Evolutionary conservation across 2,329 filamentous ascomycete species (phyloP).

Genomic region (Epichloe brachyelytri): DNA sequence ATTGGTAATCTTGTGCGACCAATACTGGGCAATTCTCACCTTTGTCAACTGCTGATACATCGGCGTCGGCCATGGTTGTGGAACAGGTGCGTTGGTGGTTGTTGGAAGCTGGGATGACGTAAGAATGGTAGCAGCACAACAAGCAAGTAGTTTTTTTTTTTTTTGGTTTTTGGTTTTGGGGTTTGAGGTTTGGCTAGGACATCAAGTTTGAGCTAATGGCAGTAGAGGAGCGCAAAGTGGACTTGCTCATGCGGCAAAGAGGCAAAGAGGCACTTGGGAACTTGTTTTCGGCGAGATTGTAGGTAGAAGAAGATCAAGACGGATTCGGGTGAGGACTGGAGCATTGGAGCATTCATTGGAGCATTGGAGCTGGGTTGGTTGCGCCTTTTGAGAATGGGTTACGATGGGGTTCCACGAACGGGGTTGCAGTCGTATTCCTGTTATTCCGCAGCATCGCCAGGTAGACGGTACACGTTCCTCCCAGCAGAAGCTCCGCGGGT

Average conservation of each 20-base stretch:
- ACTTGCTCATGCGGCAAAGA: neutral
- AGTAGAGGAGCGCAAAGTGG: neutral
- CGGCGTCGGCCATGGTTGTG: constrained; percentile 22
- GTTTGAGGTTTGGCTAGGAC: neutral
- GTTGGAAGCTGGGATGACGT: constrained; percentile 9
- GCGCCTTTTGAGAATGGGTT: neutral
- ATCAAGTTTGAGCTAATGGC: neutral
- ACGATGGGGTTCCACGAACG: constrained; percentile 5
- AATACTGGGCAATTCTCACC: constrained; percentile 13
- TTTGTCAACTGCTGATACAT: constrained; percentile 23
- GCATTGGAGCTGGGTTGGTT: neutral
- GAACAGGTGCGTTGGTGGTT: neutral
- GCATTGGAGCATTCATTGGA: too few relatives aligned
- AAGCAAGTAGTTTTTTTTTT: neutral
- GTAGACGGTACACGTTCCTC: neutral
- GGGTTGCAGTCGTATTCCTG: neutral
- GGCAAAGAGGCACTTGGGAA: neutral
- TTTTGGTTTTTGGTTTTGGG: too few relatives aligned
- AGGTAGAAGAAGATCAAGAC: neutral
- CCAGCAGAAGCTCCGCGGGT: neutral
- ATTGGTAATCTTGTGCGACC: neutral
- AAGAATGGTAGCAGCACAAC: neutral
- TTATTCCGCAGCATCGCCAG: neutral
- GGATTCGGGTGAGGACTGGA: neutral
- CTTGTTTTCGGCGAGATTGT: neutral